A percentile compares a stretch with the other conserved stretches of the same genome.
Evolutionary conservation across 192 early-diverging fungal genomes (phyloP).

Genomic region (Coemansia asiatica): DNA sequence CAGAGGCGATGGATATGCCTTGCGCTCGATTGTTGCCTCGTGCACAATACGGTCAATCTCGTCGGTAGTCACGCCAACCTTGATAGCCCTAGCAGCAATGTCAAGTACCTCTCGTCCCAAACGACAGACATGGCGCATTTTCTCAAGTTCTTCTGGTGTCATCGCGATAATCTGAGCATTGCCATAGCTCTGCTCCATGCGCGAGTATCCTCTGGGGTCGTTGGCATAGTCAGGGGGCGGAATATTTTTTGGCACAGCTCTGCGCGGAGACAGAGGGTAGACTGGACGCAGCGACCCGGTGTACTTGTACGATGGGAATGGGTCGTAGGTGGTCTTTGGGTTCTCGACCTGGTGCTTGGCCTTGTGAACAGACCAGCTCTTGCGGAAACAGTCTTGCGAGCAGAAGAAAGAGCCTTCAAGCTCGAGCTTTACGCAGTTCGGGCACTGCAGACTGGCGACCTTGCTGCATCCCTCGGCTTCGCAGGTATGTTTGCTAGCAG

Average conservation of each 20-base stretch:
- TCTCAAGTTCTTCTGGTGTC: constrained; percentile 70
- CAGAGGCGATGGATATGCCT: constrained; percentile 92
- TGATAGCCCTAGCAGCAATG: constrained; percentile 74
- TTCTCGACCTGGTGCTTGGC: constrained; percentile 20
- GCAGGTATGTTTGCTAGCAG: constrained; percentile 29
- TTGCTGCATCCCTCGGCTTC: constrained; percentile 61
- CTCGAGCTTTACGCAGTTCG: constrained; percentile 72
- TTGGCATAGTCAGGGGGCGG: constrained; percentile 71
- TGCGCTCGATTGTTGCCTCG: constrained; percentile 88
- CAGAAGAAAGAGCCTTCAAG: constrained; percentile 74
- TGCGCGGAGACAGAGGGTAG: constrained; percentile 72
- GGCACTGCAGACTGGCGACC: constrained; percentile 72
- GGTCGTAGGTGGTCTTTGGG: constrained; percentile 55
- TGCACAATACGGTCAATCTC: constrained; percentile 96
- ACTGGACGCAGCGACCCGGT: constrained; percentile 68
- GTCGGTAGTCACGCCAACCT: constrained; percentile 88
- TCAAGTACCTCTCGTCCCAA: constrained; percentile 90
- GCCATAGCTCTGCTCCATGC: constrained; percentile 71
- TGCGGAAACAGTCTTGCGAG: constrained; percentile 76
- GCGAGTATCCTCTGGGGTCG: constrained; percentile 63
- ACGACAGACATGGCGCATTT: constrained; percentile 76
- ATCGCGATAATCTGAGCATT: constrained; percentile 73
- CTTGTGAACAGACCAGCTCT: constrained; percentile 62
- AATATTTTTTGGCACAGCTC: constrained; percentile 67
- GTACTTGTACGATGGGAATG: constrained; percentile 63